phyloP scores from a whole-genome alignment of 805 yeast genomes.

The Tetrapisispora namnaoensis region DNA sequence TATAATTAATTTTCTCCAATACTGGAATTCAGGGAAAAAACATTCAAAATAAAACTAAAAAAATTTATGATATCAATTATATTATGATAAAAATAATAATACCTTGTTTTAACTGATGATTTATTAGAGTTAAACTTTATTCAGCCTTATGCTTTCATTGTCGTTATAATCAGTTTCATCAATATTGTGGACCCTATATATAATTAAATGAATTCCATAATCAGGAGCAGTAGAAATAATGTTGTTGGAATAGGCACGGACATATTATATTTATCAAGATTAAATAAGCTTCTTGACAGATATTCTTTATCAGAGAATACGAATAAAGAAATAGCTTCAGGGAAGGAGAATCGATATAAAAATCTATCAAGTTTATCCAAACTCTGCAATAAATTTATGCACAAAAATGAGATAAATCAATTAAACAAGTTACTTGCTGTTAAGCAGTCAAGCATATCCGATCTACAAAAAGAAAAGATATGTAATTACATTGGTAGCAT shows the following conservation, averaged over 20 bases:
- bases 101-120: too few species aligned
- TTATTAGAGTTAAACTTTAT: too few species aligned
- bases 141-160: too few species aligned
- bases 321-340: too few species aligned
- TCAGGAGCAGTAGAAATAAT: not conserved
- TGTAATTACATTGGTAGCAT: conserved; percentile 20
- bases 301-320: conserved; percentile 3
- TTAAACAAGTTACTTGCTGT: conserved; percentile 3
- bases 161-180: too few species aligned
- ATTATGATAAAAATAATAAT: too few species aligned
- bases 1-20: too few species aligned
- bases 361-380: conserved; percentile 5
- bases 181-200: not conserved
- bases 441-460: not conserved
- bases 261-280: conserved; percentile 22
- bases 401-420: conserved; percentile 10
- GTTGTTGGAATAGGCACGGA: conserved; percentile 24
- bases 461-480: not conserved
- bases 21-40: too few species aligned
- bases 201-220: not conserved
- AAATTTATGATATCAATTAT: too few species aligned
- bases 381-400: conserved; percentile 24
- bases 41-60: too few species aligned
- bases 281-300: conserved; percentile 12
- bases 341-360: not conserved